Evolutionary conservation across 2,329 filamentous ascomycete genomes (phyloP).

Genomic region (Polytolypa hystricis): DNA sequence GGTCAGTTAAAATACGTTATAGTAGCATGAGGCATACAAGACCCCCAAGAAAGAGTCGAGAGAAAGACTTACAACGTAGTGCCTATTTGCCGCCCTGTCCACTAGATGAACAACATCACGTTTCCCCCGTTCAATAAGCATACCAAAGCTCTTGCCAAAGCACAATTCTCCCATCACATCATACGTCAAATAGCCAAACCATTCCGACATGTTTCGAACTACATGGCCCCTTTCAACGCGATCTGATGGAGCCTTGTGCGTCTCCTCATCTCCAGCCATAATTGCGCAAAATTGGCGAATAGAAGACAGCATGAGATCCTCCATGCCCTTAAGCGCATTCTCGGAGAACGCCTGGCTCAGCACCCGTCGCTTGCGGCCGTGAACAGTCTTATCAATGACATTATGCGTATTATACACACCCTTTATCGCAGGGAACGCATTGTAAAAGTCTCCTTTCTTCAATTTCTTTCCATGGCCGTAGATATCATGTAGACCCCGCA

Average conservation of each 20-base stretch:
- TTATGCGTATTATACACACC: constrained; percentile 14
- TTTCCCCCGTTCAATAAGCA: constrained; percentile 12
- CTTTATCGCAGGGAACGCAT: constrained; percentile 29
- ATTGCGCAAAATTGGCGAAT: constrained; percentile 11
- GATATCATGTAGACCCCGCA: constrained; percentile 54
- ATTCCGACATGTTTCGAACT: too few relatives aligned
- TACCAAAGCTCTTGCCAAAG: constrained; percentile 25
- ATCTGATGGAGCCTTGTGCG: constrained; percentile 14
- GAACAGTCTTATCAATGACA: constrained; percentile 13
- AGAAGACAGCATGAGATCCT: constrained; percentile 13
- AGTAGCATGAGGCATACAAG: background rate
- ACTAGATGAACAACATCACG: constrained; percentile 20
- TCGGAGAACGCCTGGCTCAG: constrained; percentile 22
- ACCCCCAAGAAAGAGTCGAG: background rate
- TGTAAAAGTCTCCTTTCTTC: constrained; percentile 18
- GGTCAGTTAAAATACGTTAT: constrained; percentile 6
- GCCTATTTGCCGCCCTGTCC: constrained; percentile 9
- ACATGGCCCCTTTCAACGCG: too few relatives aligned
- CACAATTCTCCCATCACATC: constrained; percentile 28
- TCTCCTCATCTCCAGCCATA: constrained; percentile 9
- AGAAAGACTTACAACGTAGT: constrained; percentile 9
- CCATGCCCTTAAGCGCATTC: constrained; percentile 15
- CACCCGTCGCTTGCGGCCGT: constrained; percentile 17
- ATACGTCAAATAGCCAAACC: constrained; percentile 22
- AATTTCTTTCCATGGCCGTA: constrained; percentile 14